These are phyloP conservation scores for Schizophyllum amplum DNA, from an alignment of 1,284 basidiomycete species.

Conservation along the genomic window DNA sequence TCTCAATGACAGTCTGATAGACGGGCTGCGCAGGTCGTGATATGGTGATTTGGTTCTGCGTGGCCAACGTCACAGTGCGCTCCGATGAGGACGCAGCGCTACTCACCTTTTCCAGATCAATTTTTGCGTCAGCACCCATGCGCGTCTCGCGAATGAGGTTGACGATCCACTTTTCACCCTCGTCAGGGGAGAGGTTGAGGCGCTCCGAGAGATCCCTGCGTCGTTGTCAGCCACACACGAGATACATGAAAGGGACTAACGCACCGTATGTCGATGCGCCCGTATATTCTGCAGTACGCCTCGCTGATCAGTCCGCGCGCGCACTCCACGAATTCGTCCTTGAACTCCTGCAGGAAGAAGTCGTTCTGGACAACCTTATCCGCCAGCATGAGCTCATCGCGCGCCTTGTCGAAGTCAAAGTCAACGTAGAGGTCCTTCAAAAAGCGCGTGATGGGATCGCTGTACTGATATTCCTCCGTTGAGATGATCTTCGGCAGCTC, in stretches of 20 bases:
- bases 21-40: slow-evolving; percentile 84
- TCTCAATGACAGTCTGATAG: slow-evolving; percentile 94
- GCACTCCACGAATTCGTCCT: slow-evolving; percentile 92
- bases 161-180: slow-evolving; percentile 99
- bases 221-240: neutral
- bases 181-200: slow-evolving; percentile 85
- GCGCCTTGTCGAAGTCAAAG: slow-evolving; percentile 67
- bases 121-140: slow-evolving; percentile 93
- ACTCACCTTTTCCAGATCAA: slow-evolving; percentile 85
- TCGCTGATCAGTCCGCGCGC: slow-evolving; percentile 94
- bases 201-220: slow-evolving; percentile 84
- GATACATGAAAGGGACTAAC: slow-evolving; percentile 21
- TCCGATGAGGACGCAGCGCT: neutral
- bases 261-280: slow-evolving; percentile 90
- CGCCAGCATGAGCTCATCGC: slow-evolving; percentile 68
- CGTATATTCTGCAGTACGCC: slow-evolving; percentile 96
- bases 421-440: slow-evolving; percentile 90
- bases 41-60: slow-evolving; percentile 96
- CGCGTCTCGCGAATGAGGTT: slow-evolving; percentile 96
- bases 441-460: slow-evolving; percentile 91
- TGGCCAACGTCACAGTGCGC: too few species aligned
- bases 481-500: slow-evolving; percentile 89
- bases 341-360: slow-evolving; percentile 90
- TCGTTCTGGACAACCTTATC: slow-evolving; percentile 84
- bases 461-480: slow-evolving; percentile 92